phyloP scores from a whole-genome alignment of 2,329 filamentous ascomycete species.

The Aspergillus pseudoglaucus region DNA sequence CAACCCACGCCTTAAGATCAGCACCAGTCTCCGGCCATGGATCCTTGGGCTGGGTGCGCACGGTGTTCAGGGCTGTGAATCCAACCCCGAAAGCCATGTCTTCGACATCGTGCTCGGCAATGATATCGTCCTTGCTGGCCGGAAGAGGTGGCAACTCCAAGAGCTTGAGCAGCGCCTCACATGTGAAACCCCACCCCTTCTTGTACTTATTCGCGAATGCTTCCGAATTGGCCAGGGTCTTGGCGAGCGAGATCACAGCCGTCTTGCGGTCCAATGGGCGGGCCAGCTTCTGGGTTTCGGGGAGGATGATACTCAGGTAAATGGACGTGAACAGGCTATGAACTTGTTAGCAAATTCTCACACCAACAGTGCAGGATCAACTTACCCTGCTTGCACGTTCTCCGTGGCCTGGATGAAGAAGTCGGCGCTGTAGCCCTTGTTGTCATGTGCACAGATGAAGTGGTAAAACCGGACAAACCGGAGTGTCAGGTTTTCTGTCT shows the following conservation, averaged over 20 bases:
- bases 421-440: constrained; percentile 81
- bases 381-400: constrained; percentile 63
- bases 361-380: constrained; percentile 4
- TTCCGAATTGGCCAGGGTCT: constrained; percentile 78
- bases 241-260: constrained; percentile 87
- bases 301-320: constrained; percentile 80
- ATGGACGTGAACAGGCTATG: constrained; percentile 68
- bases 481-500: constrained; percentile 74
- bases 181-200: constrained; percentile 88
- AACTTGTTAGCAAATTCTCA: constrained; percentile 1
- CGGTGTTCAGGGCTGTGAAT: constrained; percentile 89
- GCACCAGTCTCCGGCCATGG: constrained; percentile 80
- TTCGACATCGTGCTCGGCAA: constrained; percentile 85
- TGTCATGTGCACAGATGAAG: constrained; percentile 71
- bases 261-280: constrained; percentile 87
- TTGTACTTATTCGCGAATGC: constrained; percentile 75
- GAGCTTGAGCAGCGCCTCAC: constrained; percentile 79
- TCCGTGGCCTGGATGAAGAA: constrained; percentile 86
- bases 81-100: constrained; percentile 92
- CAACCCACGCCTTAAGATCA: constrained; percentile 76
- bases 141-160: constrained; percentile 79
- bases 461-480: constrained; percentile 95
- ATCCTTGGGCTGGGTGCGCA: constrained; percentile 66
- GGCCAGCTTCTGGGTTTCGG: constrained; percentile 79
- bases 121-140: constrained; percentile 64